Conservation (phyloP, 23 red algal species). For the Gracilaria domingensis region DNA sequence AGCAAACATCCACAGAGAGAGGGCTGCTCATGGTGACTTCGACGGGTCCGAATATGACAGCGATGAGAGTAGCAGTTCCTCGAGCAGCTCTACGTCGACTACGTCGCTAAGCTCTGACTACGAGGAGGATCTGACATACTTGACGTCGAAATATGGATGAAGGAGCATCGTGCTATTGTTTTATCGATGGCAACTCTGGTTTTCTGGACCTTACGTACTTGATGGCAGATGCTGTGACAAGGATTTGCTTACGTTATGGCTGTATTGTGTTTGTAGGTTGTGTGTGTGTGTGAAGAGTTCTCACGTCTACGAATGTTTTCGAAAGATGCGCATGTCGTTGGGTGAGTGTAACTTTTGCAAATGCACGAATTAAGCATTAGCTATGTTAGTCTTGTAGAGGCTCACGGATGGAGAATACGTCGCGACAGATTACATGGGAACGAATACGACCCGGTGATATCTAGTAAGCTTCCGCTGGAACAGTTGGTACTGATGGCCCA, state of each 20-base stretch:
- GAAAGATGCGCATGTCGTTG: not conserved
- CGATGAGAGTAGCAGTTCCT: not conserved
- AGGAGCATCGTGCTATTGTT: not conserved
- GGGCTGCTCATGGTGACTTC: not conserved
- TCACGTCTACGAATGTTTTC: not conserved
- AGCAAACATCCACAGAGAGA: slow-evolving; percentile 34
- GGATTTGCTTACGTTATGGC: too few relatives aligned
- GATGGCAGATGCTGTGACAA: not conserved
- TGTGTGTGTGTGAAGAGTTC: not conserved
- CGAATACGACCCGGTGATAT: not conserved
- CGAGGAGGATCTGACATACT: too few relatives aligned
- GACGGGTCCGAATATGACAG: not conserved
- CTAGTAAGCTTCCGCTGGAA: not conserved
- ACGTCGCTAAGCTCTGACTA: slow-evolving; percentile 10
- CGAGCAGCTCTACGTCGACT: not conserved
- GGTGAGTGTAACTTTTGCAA: not conserved
- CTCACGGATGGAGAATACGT: not conserved
- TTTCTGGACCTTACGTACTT: not conserved
- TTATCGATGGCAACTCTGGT: not conserved
- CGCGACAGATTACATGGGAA: not conserved
- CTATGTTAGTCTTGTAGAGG: not conserved
- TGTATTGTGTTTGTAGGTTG: too few relatives aligned
- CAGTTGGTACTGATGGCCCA: not conserved
- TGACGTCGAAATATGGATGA: slow-evolving; percentile 17
- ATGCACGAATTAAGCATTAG: not conserved